Evolutionary conservation across 495 filamentous ascomycete species (phyloP).

Genomic region (Apodospora peruviana): DNA sequence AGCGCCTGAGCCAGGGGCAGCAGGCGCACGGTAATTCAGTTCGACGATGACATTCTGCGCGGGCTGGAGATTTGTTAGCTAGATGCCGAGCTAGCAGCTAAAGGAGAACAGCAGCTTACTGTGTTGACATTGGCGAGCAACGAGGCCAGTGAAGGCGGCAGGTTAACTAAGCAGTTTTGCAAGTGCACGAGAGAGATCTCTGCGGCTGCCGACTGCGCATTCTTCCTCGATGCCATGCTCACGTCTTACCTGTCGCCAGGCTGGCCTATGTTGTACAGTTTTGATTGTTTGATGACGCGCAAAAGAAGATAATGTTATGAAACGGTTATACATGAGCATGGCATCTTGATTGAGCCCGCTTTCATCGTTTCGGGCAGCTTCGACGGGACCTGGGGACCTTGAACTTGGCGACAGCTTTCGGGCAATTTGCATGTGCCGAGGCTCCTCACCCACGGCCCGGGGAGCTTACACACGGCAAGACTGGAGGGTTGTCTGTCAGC

Average conservation of each 20-base stretch:
- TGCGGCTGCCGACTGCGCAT: conserved; percentile 60
- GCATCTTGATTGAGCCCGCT: background rate
- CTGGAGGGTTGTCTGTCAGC: background rate
- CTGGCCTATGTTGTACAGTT: background rate
- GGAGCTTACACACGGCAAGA: background rate
- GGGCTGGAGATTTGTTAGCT: conserved; percentile 42
- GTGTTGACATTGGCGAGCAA: conserved; percentile 83
- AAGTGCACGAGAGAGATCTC: conserved; percentile 77
- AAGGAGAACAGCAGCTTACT: conserved; percentile 41
- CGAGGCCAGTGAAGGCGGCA: conserved; percentile 77
- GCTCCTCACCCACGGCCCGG: conserved; percentile 3
- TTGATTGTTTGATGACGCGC: too few species aligned
- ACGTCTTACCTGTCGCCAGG: background rate
- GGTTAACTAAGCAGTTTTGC: conserved; percentile 91
- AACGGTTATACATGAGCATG: background rate
- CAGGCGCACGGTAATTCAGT: conserved; percentile 56
- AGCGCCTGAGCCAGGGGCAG: conserved; percentile 23
- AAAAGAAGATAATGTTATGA: too few species aligned
- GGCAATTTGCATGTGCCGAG: conserved; percentile 34
- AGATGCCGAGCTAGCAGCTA: background rate
- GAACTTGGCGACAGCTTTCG: background rate
- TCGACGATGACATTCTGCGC: conserved; percentile 96
- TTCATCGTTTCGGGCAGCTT: too few species aligned
- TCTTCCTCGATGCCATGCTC: conserved; percentile 58
- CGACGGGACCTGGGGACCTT: background rate